Percentiles rank a stretch among this genome's conserved stretches.
Evolutionary conservation across 148 eudicot species (phyloP).

Genomic region (Cornus suecica): DNA sequence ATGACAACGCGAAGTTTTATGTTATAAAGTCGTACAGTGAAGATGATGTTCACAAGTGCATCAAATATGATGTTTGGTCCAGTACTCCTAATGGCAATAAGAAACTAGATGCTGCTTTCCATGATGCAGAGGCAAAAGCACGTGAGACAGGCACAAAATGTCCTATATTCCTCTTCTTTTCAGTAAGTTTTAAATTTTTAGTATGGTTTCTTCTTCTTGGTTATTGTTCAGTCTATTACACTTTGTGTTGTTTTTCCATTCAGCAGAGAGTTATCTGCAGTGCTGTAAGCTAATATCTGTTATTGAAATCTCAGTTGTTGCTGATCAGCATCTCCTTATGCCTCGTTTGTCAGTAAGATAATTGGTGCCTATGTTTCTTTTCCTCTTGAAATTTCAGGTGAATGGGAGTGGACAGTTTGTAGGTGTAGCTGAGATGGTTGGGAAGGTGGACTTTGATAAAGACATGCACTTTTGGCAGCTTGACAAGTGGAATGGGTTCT

Average conservation of each 20-base stretch:
- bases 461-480: conserved; percentile 95
- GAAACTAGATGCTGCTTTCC: conserved; percentile 75
- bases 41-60: conserved; percentile 84
- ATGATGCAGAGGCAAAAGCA: conserved; percentile 60
- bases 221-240: background rate
- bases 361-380: background rate
- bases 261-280: background rate
- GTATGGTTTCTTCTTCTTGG: background rate
- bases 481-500: conserved; percentile 93
- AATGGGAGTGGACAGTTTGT: conserved; percentile 95
- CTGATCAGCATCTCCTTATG: background rate
- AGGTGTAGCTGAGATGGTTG: conserved; percentile 94
- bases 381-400: conserved; percentile 44
- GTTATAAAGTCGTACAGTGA: conserved; percentile 94
- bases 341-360: background rate
- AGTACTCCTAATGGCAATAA: conserved; percentile 85
- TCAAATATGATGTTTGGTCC: conserved; percentile 92
- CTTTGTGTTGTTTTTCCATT: background rate
- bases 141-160: conserved; percentile 49
- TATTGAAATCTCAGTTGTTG: background rate
- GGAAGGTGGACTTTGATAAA: conserved; percentile 71
- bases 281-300: background rate
- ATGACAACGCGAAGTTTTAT: conserved; percentile 72
- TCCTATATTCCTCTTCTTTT: conserved; percentile 83
- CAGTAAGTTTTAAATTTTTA: conserved; percentile 44